These are phyloP conservation scores for Alternaria sp. DNA, from an alignment of 2,329 filamentous ascomycete species.

Conservation along the genomic window DNA sequence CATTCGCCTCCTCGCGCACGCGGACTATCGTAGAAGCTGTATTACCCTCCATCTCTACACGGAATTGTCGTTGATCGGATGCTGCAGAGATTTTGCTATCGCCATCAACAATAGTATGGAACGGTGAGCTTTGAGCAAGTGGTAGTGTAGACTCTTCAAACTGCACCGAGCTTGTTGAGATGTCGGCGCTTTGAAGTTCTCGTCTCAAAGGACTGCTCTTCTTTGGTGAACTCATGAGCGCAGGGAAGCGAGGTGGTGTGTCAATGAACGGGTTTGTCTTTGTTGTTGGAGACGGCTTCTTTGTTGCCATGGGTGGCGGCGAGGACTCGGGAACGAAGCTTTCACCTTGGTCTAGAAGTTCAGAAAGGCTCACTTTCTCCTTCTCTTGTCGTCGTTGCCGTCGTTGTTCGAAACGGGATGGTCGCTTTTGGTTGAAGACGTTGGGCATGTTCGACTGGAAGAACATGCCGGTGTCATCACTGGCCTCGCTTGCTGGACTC, in stretches of 20 bases:
- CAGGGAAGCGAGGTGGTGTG: constrained; percentile 39
- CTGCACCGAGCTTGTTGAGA: constrained; percentile 27
- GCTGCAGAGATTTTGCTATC: constrained; percentile 32
- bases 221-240: constrained; percentile 33
- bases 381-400: constrained; percentile 27
- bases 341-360: constrained; percentile 39
- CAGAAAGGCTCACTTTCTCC: constrained; percentile 40
- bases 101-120: constrained; percentile 37
- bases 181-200: constrained; percentile 37
- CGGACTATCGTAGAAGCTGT: constrained; percentile 37
- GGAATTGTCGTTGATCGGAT: constrained; percentile 42
- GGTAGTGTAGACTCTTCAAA: constrained; percentile 39
- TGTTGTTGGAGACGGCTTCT: constrained; percentile 18
- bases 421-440: constrained; percentile 32
- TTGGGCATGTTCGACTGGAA: constrained; percentile 43
- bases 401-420: constrained; percentile 22
- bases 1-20: constrained; percentile 43
- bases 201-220: constrained; percentile 45
- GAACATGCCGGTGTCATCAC: constrained; percentile 48
- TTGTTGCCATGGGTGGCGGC: constrained; percentile 28
- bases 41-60: constrained; percentile 36
- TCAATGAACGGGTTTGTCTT: constrained; percentile 40
- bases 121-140: constrained; percentile 41
- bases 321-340: constrained; percentile 43
- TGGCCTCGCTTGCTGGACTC: constrained; percentile 31